These are phyloP conservation scores for Stentor roeselii DNA, from an alignment of 73 alveolate species.

Conservation along the genomic window DNA sequence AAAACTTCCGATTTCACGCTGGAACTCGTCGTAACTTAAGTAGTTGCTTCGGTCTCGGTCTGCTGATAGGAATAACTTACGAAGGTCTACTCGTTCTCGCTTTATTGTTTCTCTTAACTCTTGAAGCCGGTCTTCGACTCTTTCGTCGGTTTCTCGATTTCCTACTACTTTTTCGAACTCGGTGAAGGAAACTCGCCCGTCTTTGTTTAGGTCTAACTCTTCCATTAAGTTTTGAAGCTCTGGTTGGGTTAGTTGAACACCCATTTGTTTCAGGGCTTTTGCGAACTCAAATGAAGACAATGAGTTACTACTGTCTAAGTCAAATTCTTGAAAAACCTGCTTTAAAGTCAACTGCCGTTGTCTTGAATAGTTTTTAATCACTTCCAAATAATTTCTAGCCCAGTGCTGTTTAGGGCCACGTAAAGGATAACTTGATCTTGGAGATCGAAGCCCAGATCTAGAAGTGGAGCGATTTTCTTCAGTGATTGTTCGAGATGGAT, in stretches of 20 bases:
- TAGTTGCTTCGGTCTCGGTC: constrained; percentile 7
- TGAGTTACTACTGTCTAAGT: constrained; percentile 10
- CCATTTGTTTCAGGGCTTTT: background rate
- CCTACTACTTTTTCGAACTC: constrained; percentile 15
- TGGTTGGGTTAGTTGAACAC: background rate
- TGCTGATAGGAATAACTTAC: background rate
- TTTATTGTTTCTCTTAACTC: constrained; percentile 2
- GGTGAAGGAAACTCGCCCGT: constrained; percentile 2
- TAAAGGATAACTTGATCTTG: background rate
- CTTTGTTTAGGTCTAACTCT: background rate
- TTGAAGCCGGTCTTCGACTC: background rate
- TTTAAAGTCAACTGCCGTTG: background rate
- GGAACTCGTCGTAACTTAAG: constrained; percentile 4
- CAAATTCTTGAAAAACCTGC: background rate
- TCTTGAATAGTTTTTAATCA: background rate
- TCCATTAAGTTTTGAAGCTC: constrained; percentile 21
- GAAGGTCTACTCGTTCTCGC: background rate
- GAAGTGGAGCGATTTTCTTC: no score
- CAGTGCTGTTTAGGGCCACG: constrained; percentile 13
- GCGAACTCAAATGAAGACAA: constrained; percentile 5
- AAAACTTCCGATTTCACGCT: background rate
- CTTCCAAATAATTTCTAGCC: constrained; percentile 2
- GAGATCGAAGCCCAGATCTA: no score
- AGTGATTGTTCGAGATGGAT: no score
- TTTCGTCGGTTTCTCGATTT: background rate